A percentile compares a stretch with the other conserved stretches of the same genome.
phyloP scores from a whole-genome alignment of 371 early-diverging fungal species.

The Apophysomyces ossiformis region DNA sequence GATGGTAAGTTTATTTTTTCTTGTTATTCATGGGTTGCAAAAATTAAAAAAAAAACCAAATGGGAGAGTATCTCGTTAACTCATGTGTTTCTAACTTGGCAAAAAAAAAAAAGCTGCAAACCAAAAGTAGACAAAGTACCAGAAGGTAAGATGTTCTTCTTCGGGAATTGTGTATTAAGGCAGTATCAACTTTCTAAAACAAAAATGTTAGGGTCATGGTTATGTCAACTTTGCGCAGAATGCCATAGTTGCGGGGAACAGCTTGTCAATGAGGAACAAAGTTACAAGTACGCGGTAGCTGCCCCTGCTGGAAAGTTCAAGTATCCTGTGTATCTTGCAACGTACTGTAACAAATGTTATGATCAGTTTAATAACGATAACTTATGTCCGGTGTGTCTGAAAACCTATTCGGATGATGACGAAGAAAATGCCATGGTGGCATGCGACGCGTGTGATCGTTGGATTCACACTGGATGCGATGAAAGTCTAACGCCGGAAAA shows the following conservation, averaged over 20 bases:
- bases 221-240: constrained; percentile 61
- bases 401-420: constrained; percentile 65
- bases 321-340: constrained; percentile 60
- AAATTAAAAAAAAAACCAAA: too few species aligned
- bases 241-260: constrained; percentile 60
- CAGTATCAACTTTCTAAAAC: neutral
- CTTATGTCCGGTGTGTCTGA: constrained; percentile 78
- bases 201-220: constrained; percentile 36
- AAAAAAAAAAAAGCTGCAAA: constrained; percentile 24
- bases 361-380: constrained; percentile 58
- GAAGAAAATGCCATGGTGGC: constrained; percentile 73
- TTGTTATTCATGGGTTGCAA: too few species aligned
- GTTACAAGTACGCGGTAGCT: constrained; percentile 57
- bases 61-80: too few species aligned
- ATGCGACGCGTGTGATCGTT: constrained; percentile 80
- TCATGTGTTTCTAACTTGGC: too few species aligned
- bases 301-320: constrained; percentile 42
- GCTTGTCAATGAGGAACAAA: constrained; percentile 28
- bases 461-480: constrained; percentile 83
- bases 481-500: constrained; percentile 61
- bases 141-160: constrained; percentile 2
- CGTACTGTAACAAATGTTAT: constrained; percentile 66
- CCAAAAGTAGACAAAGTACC: constrained; percentile 39
- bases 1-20: constrained; percentile 50
- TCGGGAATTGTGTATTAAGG: neutral